Evolutionary conservation across 768 basidiomycete species (phyloP).

Genomic region (Podaxis sp.): DNA sequence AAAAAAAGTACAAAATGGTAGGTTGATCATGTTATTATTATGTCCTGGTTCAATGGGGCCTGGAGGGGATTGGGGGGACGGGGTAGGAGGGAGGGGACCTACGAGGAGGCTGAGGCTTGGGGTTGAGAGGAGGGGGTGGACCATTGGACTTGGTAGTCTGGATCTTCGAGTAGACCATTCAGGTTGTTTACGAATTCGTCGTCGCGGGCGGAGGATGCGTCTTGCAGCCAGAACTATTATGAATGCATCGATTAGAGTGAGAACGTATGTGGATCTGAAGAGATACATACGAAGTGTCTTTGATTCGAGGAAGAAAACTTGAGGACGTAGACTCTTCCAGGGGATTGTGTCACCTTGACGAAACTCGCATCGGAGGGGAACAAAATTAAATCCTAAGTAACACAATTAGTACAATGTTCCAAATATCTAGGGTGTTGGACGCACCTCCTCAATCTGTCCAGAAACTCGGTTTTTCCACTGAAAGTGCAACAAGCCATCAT

Average conservation of each 20-base stretch:
- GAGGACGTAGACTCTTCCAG: constrained; percentile 79
- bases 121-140: constrained; percentile 38
- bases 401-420: constrained; percentile 3
- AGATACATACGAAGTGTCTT: constrained; percentile 69
- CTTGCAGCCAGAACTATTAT: constrained; percentile 85
- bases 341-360: constrained; percentile 64
- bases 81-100: constrained; percentile 17
- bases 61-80: constrained; percentile 2
- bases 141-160: constrained; percentile 63
- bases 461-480: constrained; percentile 75
- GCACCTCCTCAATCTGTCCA: constrained; percentile 60
- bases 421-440: constrained; percentile 12
- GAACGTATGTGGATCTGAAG: background rate
- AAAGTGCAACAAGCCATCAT: constrained; percentile 78
- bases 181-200: constrained; percentile 72
- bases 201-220: constrained; percentile 64
- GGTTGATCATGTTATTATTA: constrained; percentile 7
- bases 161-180: constrained; percentile 67
- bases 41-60: constrained; percentile 3
- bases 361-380: constrained; percentile 87
- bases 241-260: constrained; percentile 13
- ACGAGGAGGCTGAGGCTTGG: constrained; percentile 32
- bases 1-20: background rate
- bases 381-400: constrained; percentile 73
- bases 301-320: constrained; percentile 91